Base-by-base conservation (phyloP, 164 flowering plant genomes). In the Tetracentron sinense region DNA sequence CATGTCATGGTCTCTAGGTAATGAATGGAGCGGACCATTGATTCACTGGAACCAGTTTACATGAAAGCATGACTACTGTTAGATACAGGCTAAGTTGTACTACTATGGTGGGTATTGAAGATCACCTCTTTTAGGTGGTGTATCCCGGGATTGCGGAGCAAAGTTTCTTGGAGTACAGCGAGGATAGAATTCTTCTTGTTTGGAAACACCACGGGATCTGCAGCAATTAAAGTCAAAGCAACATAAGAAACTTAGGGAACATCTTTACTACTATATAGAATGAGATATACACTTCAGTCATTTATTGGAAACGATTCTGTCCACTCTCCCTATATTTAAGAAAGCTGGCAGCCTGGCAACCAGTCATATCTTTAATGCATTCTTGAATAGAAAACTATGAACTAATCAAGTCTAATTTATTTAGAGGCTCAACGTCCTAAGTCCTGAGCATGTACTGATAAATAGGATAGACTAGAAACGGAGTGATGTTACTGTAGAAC, bases 91-190 rank as follows among this genome's bases (percentile, higher is more conserved):
- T 49, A 10, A 21, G 20, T 17, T 38, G 26, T 20, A 20, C 2
- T 52, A 27, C 23, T 38, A 28, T 7, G 16, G 10, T n/a, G 30
- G 53, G 12, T 20, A 53, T 26, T 6, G 21, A 42, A 68, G 55
- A 48, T 42, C 75, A 93, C 98, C 98, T 89, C 98, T 79, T 77
- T 88, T 87, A 11, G 98, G 98, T 20, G 98, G 98, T 52, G 88
- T 83, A 58, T 93, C 98, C 61, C 92, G 92, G 5, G 92, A 93
- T 63, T 90, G 96, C 23, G 90, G 96, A 60, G 85, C 94, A 56
- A 80, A 72, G 67, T 74, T 83, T 71, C 83, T 79, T 22, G 88
- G 90, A 1, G 82, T 85, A 72, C 98, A 93, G 6, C 96, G 82
- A 19, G 89, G 84, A 73, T 59, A 79, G 60, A 85, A 89, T 55